Evolutionary conservation across 208 protist species (phyloP).

Genomic region (Trypanosoma avium): DNA sequence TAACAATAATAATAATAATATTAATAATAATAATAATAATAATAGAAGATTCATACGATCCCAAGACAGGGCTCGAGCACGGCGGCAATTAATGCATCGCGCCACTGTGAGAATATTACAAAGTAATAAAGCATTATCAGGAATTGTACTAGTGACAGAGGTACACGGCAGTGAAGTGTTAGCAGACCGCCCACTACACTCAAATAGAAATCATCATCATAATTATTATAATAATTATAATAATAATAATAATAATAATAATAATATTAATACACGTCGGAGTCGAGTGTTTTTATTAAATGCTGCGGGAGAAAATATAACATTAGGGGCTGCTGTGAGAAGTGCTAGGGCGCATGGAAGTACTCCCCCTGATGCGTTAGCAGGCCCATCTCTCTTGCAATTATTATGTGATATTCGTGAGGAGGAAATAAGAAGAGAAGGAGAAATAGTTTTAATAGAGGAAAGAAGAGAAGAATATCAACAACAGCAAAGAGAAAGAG

Average conservation of each 20-base stretch:
- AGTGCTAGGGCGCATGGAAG: background rate
- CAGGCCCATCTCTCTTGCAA: conserved; percentile 4
- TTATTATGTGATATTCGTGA: background rate
- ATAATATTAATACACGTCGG: too few relatives aligned
- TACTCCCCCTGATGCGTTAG: background rate
- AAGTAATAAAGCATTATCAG: background rate
- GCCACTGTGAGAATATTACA: background rate
- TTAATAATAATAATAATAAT: too few relatives aligned
- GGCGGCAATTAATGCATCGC: background rate
- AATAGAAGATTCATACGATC: too few relatives aligned
- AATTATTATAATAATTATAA: background rate
- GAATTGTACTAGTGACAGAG: background rate
- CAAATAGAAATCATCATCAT: background rate
- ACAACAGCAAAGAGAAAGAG: background rate
- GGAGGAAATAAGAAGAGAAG: too few relatives aligned
- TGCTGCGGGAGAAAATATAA: too few relatives aligned
- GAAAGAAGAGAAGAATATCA: too few relatives aligned
- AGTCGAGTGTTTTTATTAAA: too few relatives aligned
- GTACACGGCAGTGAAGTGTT: background rate
- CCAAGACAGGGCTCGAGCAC: too few relatives aligned
- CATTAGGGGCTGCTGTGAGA: background rate
- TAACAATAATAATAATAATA: too few relatives aligned
- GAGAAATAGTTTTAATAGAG: background rate
- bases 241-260: too few relatives aligned
- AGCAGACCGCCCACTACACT: background rate